Evolutionary conservation across 2,329 filamentous ascomycete genomes (phyloP).

Genomic region (Albifimbria verrucaria): DNA sequence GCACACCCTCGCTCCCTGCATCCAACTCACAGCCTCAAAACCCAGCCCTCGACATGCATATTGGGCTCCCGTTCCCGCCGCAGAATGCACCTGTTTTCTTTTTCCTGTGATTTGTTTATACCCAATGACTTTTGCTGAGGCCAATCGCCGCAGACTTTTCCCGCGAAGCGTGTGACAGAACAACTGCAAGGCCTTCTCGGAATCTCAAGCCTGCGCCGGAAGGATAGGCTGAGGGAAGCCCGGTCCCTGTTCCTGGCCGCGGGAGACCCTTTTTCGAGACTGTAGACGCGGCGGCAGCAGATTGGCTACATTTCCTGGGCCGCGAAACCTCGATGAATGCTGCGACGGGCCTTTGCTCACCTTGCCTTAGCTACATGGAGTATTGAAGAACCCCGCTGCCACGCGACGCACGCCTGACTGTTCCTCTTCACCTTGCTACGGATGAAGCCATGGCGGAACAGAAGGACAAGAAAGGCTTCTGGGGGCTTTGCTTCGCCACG

Average conservation of each 20-base stretch:
- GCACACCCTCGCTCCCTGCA: too few species aligned
- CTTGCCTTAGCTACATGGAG: background rate
- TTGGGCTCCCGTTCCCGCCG: too few species aligned
- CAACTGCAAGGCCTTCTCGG: too few species aligned
- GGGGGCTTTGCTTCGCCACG: constrained; percentile 46
- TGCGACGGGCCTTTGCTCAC: background rate
- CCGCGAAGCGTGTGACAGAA: too few species aligned
- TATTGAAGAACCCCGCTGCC: constrained; percentile 2
- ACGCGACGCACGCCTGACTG: background rate
- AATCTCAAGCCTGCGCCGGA: background rate
- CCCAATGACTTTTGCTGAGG: too few species aligned
- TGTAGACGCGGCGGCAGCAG: background rate
- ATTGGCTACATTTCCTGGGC: background rate
- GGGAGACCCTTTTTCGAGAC: background rate
- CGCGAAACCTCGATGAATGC: background rate
- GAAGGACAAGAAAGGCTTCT: constrained; percentile 40
- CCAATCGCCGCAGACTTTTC: too few species aligned
- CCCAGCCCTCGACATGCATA: too few species aligned
- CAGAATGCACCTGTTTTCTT: too few species aligned
- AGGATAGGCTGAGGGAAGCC: background rate
- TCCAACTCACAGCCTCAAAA: too few species aligned
- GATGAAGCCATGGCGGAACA: constrained; percentile 27
- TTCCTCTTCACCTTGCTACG: background rate
- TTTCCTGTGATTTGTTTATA: too few species aligned
- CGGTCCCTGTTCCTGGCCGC: background rate